A percentile compares a stretch with the other conserved stretches of the same genome.
These are phyloP conservation scores for Lupinus albus DNA, from an alignment of 306 rosid species.

Conservation along the genomic window DNA sequence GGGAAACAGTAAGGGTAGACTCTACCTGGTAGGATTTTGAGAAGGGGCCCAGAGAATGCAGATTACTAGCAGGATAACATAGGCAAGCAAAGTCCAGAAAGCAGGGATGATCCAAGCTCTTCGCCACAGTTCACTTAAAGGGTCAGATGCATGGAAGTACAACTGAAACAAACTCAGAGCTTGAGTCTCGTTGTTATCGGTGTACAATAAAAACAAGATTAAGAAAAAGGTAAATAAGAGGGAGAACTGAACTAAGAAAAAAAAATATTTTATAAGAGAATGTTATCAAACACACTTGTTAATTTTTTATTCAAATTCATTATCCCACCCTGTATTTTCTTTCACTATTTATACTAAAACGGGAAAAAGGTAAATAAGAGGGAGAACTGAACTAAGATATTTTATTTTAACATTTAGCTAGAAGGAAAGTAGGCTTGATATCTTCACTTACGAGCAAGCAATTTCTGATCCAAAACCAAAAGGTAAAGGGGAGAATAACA, in stretches of 20 bases:
- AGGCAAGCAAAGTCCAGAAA: constrained; percentile 75
- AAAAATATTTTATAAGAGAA: too few species aligned
- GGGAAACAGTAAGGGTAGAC: constrained; percentile 15
- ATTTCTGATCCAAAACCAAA: constrained; percentile 13
- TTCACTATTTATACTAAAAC: constrained; percentile 15
- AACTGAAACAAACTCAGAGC: constrained; percentile 53
- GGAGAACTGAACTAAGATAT: neutral
- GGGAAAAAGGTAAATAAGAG: constrained; percentile 5
- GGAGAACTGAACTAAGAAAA: neutral
- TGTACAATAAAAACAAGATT: constrained; percentile 2
- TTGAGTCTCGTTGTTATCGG: constrained; percentile 9
- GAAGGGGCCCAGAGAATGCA: constrained; percentile 80
- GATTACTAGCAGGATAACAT: constrained; percentile 57
- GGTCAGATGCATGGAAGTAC: constrained; percentile 78
- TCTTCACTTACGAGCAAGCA: neutral
- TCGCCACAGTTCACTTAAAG: constrained; percentile 72
- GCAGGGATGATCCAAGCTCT: constrained; percentile 78
- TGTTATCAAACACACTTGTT: neutral
- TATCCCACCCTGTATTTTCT: constrained; percentile 8
- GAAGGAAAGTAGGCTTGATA: neutral
- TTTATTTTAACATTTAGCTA: neutral
- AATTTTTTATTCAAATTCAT: neutral
- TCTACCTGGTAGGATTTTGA: constrained; percentile 72
- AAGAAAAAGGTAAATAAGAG: constrained; percentile 12
- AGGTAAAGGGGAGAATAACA: neutral